These are phyloP conservation scores for Exophiala dermatitidis DNA, from an alignment of 2,329 filamentous ascomycete species.

Conservation along the genomic window DNA sequence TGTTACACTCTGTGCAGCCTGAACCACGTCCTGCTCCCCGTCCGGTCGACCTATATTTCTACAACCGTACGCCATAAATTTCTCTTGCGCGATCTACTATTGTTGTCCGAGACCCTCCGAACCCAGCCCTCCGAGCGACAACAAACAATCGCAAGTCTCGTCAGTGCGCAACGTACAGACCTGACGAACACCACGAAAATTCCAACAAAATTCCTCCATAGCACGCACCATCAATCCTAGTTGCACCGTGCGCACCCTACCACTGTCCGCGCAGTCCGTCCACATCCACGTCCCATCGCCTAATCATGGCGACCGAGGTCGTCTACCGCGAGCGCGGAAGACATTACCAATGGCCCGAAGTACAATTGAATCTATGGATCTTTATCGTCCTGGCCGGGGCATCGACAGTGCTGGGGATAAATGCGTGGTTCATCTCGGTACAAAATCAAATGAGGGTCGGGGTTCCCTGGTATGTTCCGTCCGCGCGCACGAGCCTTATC, in stretches of 20 bases:
- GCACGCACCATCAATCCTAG: neutral
- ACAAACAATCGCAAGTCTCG: too few relatives aligned
- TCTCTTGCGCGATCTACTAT: too few relatives aligned
- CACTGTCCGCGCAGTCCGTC: conserved; percentile 1
- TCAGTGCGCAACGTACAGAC: neutral
- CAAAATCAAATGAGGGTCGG: conserved; percentile 50
- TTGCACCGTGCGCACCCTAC: conserved; percentile 4
- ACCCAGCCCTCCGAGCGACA: too few relatives aligned
- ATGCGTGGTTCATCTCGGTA: conserved; percentile 53
- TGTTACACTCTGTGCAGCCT: conserved; percentile 7
- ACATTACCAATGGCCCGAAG: conserved; percentile 58
- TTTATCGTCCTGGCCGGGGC: conserved; percentile 55
- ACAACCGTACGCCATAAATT: neutral
- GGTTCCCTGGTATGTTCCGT: conserved; percentile 51
- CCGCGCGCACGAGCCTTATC: neutral
- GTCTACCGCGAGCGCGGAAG: conserved; percentile 32
- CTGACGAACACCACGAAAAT: neutral
- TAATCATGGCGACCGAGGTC: conserved; percentile 31
- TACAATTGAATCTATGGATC: conserved; percentile 59
- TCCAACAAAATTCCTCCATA: neutral
- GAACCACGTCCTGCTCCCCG: neutral
- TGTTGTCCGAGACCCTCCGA: too few relatives aligned
- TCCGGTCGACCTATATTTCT: neutral
- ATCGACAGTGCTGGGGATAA: conserved; percentile 53
- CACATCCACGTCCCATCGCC: conserved; percentile 7